Evolutionary conservation across 83 land plant species (phyloP), one percentile per base, ranked within the genome.

Genomic region (Picea abies): DNA sequence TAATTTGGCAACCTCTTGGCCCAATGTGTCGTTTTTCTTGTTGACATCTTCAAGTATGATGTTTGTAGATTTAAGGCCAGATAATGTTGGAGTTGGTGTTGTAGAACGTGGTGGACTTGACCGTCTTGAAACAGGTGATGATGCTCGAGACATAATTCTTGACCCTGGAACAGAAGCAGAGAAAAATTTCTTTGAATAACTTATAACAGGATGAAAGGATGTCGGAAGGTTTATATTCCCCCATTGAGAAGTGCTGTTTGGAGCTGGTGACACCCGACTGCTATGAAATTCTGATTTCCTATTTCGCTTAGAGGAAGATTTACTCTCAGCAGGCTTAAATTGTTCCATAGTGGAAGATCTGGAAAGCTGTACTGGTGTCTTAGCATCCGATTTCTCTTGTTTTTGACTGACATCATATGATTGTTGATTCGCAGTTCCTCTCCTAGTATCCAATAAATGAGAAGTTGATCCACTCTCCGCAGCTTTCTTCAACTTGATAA

Each of bases 111-210:
- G 79, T 22, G 95, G 93, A 78, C 89, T 94, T 71, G 88, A 82
- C 77, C 82, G 85, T 39, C 86, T 82, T 68, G 92, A 89, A 62
- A 84, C 67, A 72, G 96, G 94, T 32, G 96, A 93, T 62, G 89
- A 79, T 86, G 91, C 82, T 32, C 89, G 82, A 64, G 98, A 92
- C 67, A 62, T 78, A 29, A 81, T 67, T 87, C 91, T 84, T 72
- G 97, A 90, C 60, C 73, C 84, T 66, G 95, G 89, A 78, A 83
- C 84, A 35, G 91, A 88, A 29, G 85, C 87, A 76, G 92, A 88
- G 83, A 79, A 76, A 23, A 83, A 62, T 63, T 84, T 85, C 84
- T 80, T 85, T 14, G 92, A 77, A 81, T 76, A 58, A 65, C 72
- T 83, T 56, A 39, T 44, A 17, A 82, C 70, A 64, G 81, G 70